A percentile compares a stretch with the other conserved stretches of the same genome.
These are phyloP conservation scores for Pichia deserticola DNA, from an alignment of 805 yeast species.

Conservation along the genomic window DNA sequence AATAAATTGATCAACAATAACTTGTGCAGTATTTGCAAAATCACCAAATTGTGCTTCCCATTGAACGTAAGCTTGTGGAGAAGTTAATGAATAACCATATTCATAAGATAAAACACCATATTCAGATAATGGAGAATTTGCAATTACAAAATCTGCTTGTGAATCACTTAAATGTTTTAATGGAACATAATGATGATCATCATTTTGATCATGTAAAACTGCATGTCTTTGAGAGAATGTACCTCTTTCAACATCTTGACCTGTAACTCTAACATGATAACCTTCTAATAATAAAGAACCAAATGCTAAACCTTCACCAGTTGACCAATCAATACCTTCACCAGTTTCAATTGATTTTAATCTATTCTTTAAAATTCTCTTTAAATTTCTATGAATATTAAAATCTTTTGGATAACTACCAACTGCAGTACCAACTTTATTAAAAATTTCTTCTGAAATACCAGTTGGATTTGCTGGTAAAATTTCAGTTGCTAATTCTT, in stretches of 20 bases:
- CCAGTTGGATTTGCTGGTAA: conserved; percentile 96
- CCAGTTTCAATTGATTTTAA: conserved; percentile 78
- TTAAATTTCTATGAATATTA: conserved; percentile 89
- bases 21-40: conserved; percentile 99
- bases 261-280: conserved; percentile 92
- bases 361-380: conserved; percentile 86
- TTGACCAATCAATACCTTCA: conserved; percentile 97
- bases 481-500: conserved; percentile 90
- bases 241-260: conserved; percentile 99
- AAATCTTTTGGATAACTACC: conserved; percentile 84
- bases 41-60: conserved; percentile 99
- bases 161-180: conserved; percentile 68
- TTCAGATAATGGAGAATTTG: conserved; percentile 94
- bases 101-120: conserved; percentile 99
- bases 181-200: conserved; percentile 80
- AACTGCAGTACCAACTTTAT: conserved; percentile 69
- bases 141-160: conserved; percentile 81
- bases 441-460: conserved; percentile 61
- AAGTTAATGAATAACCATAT: conserved; percentile 95
- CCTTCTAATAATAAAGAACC: conserved; percentile 92
- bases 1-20: conserved; percentile 91
- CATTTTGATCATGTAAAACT: conserved; percentile 90
- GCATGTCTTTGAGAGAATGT: conserved; percentile 99
- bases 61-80: conserved; percentile 93
- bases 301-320: conserved; percentile 98